Evolutionary conservation across 371 early-diverging fungal genomes (phyloP).

Genomic region (Mucor circinelloides): DNA sequence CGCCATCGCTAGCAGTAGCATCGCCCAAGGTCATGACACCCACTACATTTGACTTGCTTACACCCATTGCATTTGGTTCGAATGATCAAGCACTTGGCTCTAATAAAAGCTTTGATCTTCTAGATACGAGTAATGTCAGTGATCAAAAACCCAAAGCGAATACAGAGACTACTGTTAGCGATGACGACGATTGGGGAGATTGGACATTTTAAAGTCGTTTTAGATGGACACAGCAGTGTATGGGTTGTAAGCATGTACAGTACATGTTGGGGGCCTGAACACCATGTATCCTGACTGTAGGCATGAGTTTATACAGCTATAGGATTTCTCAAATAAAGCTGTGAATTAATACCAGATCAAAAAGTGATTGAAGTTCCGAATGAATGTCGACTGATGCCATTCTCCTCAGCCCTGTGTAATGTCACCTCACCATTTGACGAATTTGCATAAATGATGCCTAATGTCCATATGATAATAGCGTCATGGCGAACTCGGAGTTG

Average conservation of each 20-base stretch:
- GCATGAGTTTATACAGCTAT: no score
- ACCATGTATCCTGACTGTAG: no score
- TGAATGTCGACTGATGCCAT: not conserved
- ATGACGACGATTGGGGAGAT: conserved; percentile 12
- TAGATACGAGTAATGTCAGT: no score
- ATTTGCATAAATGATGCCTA: not conserved
- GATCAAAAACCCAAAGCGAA: not conserved
- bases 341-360: no score
- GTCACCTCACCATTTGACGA: not conserved
- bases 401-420: not conserved
- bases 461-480: not conserved
- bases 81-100: not conserved
- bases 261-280: no score
- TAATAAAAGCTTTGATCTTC: no score
- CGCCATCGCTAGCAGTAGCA: not conserved
- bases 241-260: no score
- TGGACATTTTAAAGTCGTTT: conserved; percentile 1
- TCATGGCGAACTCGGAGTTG: not conserved
- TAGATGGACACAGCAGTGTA: no score
- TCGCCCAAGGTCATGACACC: not conserved
- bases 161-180: not conserved
- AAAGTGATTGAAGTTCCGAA: no score
- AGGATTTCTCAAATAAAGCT: no score
- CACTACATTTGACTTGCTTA: not conserved
- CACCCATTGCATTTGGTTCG: not conserved